A percentile compares a stretch with the other conserved stretches of the same genome.
These are phyloP conservation scores for Dactylellina cionopaga DNA, from an alignment of 2,329 filamentous ascomycete genomes.

Conservation along the genomic window DNA sequence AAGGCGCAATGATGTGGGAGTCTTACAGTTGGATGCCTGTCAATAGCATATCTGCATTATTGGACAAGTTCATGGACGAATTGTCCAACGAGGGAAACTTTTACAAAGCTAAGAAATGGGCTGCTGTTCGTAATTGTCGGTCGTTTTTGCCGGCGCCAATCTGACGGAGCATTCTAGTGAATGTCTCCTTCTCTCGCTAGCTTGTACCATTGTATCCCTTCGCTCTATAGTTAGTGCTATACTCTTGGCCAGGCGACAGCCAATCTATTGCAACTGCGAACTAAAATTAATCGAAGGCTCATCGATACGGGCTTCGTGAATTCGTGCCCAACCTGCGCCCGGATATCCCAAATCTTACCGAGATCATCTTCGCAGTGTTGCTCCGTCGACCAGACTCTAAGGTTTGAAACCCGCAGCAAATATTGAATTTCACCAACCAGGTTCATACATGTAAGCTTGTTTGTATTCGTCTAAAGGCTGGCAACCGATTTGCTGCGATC, in stretches of 20 bases:
- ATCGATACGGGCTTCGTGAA: background rate
- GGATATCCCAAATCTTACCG: background rate
- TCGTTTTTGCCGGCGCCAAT: slow-evolving; percentile 1
- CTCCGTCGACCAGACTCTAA: slow-evolving; percentile 22
- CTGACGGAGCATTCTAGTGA: slow-evolving; percentile 25
- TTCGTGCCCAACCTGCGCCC: slow-evolving; percentile 4
- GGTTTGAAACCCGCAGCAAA: slow-evolving; percentile 11
- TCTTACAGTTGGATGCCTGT: slow-evolving; percentile 22
- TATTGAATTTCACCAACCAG: background rate
- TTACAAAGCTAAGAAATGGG: background rate
- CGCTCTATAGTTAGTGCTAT: no score
- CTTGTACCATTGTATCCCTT: no score
- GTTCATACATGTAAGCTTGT: background rate
- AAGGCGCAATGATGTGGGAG: slow-evolving; percentile 39
- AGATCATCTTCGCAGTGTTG: background rate
- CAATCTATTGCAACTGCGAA: slow-evolving; percentile 3
- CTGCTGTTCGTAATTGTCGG: background rate
- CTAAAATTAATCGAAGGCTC: background rate
- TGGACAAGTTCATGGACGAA: background rate
- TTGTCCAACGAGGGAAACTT: slow-evolving; percentile 8
- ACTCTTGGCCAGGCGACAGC: no score
- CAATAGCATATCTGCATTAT: background rate
- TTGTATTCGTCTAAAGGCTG: background rate
- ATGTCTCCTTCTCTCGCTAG: no score
- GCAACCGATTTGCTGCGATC: no score